These are phyloP conservation scores for Kokia cookei DNA, from an alignment of 441 rosid species.

Conservation along the genomic window DNA sequence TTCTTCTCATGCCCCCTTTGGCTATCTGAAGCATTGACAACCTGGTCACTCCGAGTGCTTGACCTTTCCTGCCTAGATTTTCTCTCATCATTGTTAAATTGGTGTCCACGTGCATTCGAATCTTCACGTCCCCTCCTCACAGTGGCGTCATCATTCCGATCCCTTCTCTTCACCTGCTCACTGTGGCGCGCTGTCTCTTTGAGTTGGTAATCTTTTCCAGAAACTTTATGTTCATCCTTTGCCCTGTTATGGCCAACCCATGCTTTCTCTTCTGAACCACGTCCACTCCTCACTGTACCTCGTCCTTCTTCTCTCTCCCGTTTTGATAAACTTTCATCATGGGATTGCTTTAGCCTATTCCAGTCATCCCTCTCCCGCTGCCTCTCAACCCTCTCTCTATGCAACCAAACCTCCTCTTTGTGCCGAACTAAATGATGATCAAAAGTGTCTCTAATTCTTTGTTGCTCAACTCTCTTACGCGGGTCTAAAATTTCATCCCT, in stretches of 20 bases:
- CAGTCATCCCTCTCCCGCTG: slow-evolving; percentile 68
- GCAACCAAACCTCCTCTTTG: slow-evolving; percentile 67
- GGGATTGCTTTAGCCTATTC: slow-evolving; percentile 50
- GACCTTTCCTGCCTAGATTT: slow-evolving; percentile 76
- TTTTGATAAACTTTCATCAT: slow-evolving; percentile 53
- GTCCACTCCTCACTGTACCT: slow-evolving; percentile 48
- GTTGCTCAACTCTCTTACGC: slow-evolving; percentile 77
- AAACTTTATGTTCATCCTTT: slow-evolving; percentile 61
- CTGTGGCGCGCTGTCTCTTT: slow-evolving; percentile 61
- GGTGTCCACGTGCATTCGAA: slow-evolving; percentile 49
- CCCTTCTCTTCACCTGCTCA: slow-evolving; percentile 76
- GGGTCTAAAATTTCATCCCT: slow-evolving; percentile 68
- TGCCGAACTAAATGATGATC: slow-evolving; percentile 73
- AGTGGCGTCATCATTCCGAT: slow-evolving; percentile 34
- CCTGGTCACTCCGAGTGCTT: slow-evolving; percentile 47
- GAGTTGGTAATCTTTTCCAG: slow-evolving; percentile 59
- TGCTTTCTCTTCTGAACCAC: slow-evolving; percentile 70
- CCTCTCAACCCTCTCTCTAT: slow-evolving; percentile 76
- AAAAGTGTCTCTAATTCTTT: slow-evolving; percentile 64
- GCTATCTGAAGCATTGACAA: slow-evolving; percentile 48
- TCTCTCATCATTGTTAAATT: slow-evolving; percentile 50
- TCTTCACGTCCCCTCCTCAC: slow-evolving; percentile 48
- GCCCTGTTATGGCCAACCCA: slow-evolving; percentile 46
- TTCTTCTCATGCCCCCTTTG: slow-evolving; percentile 61
- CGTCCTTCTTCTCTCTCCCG: slow-evolving; percentile 69